Evolutionary conservation across 768 basidiomycete genomes (phyloP), one percentile per base, ranked within the genome.

Genomic region (Russula olivacea): DNA sequence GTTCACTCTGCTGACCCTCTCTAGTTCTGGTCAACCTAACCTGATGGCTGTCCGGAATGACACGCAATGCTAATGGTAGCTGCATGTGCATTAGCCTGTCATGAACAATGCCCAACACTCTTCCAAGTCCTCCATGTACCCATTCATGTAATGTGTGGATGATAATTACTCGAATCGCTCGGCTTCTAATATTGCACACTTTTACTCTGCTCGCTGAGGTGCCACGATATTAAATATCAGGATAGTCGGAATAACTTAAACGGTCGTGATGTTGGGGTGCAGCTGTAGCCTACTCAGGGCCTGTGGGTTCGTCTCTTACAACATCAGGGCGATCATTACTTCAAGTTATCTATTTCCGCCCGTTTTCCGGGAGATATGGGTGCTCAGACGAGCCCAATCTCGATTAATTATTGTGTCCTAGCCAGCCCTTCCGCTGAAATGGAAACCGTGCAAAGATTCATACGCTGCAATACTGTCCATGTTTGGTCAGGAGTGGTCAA

Each of bases 1-100:
- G 15, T 30, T 38, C 49, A 28, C 17, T 3, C 4, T 4, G 21
- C 49, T 60, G 19, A 63, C 32, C 17, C 41, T 10, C 32, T 43
- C 45, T 40, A 60, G 63, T 60, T 60, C 48, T 64, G 47, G 55
- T 60, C 63, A 55, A 17, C 32, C 41, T 60, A 34, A 51, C 25
- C 19, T 45, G 45, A n/a, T n/a, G 43, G 11, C 23, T 45, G 15
- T 25, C 47, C 2, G 25, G 55, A 51, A 32, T 49, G 48, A 25
- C 47, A 23, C 14, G 19, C 19, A 51, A 17, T 19, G 21, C 23
- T 4, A 15, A 21, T 36, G 30, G 45, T 14, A 43, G 43, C 28
- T 32, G 12, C 9, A 7, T 32, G 30, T 32, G 1, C 7, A 48
- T 23, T 21, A 21, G 12, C 45, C 21, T 10, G 45, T 47, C 11